Evolutionary conservation across 495 filamentous ascomycete genomes (phyloP).

Genomic region (Xylaria castorea): DNA sequence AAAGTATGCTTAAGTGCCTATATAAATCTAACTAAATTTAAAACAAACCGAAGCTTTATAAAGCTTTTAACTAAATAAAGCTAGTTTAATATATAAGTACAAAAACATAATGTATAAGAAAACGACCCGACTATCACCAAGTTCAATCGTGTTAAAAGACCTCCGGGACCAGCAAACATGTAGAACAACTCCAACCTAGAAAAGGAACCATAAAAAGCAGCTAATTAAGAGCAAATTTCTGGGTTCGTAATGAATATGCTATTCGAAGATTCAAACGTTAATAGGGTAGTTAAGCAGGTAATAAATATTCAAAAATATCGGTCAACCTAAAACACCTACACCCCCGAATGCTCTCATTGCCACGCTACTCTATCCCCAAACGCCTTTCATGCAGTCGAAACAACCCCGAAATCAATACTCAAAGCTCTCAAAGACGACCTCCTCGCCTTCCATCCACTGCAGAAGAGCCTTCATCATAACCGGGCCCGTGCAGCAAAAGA

Average conservation of each 20-base stretch:
- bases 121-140: no score
- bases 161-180: neutral
- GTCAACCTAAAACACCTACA: neutral
- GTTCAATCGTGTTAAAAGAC: neutral
- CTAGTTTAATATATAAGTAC: no score
- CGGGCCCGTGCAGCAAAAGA: constrained; percentile 71
- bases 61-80: no score
- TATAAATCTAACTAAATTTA: no score
- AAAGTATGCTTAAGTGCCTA: no score
- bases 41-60: no score
- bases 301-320: neutral
- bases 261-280: no score
- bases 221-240: no score
- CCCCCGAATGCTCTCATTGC: neutral
- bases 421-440: constrained; percentile 74
- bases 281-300: no score
- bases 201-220: neutral
- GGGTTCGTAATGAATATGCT: no score
- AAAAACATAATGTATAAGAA: no score
- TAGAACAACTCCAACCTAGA: neutral
- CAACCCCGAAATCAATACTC: constrained; percentile 55
- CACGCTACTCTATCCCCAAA: neutral
- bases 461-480: constrained; percentile 62
- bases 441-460: constrained; percentile 68
- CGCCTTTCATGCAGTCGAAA: neutral